A percentile compares a stretch with the other conserved stretches of the same genome.
Conservation (phyloP, 768 basidiomycete genomes). For the Tylopilus subfusipes region DNA sequence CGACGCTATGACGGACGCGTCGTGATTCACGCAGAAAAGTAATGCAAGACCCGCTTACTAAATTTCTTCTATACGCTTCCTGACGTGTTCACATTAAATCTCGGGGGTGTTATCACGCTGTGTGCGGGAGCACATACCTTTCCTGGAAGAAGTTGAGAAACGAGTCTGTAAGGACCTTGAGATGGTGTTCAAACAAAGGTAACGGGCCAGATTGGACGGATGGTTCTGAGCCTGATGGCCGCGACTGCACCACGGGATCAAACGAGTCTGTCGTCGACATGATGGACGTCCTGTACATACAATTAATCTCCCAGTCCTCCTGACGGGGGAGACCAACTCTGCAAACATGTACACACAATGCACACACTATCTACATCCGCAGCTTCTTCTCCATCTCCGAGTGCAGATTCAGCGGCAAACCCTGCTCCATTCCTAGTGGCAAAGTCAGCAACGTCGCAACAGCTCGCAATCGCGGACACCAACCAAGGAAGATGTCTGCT, state of each 20-base stretch:
- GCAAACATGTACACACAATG: conserved; percentile 29
- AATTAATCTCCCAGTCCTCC: too few species aligned
- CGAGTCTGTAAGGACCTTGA: conserved; percentile 62
- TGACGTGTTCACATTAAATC: conserved; percentile 32
- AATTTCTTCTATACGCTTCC: conserved; percentile 78
- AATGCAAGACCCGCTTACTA: conserved; percentile 51
- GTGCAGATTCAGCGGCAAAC: conserved; percentile 54
- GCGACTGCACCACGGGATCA: conserved; percentile 18
- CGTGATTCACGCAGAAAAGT: background rate
- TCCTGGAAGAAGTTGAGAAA: conserved; percentile 85
- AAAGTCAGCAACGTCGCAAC: conserved; percentile 1
- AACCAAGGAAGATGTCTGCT: conserved; percentile 77
- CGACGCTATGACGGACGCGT: conserved; percentile 48
- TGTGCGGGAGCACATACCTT: conserved; percentile 46
- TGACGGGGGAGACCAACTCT: background rate
- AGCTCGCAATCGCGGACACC: conserved; percentile 22
- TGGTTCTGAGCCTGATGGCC: conserved; percentile 29
- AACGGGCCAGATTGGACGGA: conserved; percentile 48
- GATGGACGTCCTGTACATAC: conserved; percentile 2
- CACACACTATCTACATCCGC: conserved; percentile 31
- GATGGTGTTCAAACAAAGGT: conserved; percentile 68
- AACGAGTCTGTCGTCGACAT: conserved; percentile 25
- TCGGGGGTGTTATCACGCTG: conserved; percentile 16
- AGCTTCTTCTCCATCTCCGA: conserved; percentile 63
- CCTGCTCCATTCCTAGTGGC: conserved; percentile 50